Base-by-base conservation (phyloP, 495 filamentous ascomycete genomes). In the Stereocaulon alpinum region DNA sequence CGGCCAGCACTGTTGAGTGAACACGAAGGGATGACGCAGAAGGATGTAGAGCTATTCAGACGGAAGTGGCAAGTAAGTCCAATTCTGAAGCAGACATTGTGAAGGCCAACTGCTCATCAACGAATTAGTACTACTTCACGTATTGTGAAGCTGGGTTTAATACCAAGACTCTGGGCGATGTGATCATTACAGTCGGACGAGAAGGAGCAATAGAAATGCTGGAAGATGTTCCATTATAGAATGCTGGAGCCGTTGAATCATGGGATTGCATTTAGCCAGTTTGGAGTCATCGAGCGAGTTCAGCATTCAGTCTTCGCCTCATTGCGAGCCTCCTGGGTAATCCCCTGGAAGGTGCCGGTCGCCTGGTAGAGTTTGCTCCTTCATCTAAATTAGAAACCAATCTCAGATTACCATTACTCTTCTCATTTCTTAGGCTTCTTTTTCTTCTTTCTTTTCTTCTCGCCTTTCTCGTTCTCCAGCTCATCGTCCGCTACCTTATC, bases 61-160 rank as follows among this genome's bases (percentile, higher is more conserved):
- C 76, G 81, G 58, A 87, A 86, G 68, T 89, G 85, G 86, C 75
- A 81, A 74, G 78, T 80, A 60, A 67, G 72, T 69, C 18, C 34
- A 59, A 0, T 17, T 15, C 5, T 17, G 12, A 10, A 20, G n/a
- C 9, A 24, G 24, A 24, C 24, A 3, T 24, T 24, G 24, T 17
- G 6, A 29, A n/a, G 29, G 10, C 49, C 17, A 30, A 20, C 18
- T 52, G 18, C 61, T 63, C 42, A 63, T 41, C 22, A 17, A 24
- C 37, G 27, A 2, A 51, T 20, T 49, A 86, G 73, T 88, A 88
- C 63, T 89, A 88, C 66, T 88, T 88, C 66, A 72, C 78, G 11
- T 89, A 88, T 67, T 86, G 81, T 54, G 85, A 88, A 65, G 85
- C 84, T 22, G 85, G 85, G 0, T 88, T 89, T 66, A 72, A 77